A percentile compares a stretch with the other conserved stretches of the same genome.
Evolutionary conservation across 2,329 filamentous ascomycete species (phyloP).

Genomic region (Epichloe scottii): DNA sequence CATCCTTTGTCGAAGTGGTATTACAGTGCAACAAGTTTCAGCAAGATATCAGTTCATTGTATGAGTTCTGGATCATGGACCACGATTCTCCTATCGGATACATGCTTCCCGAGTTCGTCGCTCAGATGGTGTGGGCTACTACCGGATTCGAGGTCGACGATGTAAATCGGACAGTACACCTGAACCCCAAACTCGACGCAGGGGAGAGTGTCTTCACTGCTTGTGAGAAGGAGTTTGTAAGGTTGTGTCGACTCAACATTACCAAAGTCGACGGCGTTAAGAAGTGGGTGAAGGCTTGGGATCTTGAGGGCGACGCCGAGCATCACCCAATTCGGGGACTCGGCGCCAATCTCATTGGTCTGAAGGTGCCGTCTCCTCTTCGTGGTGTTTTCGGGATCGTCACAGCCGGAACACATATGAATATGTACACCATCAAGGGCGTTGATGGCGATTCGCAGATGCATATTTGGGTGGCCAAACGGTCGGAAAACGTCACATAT

Average conservation of each 20-base stretch:
- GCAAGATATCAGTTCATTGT: conserved; percentile 9
- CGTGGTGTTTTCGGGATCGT: conserved; percentile 23
- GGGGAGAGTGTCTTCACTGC: not conserved
- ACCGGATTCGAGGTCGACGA: conserved; percentile 10
- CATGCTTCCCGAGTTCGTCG: conserved; percentile 12
- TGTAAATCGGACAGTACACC: conserved; percentile 9
- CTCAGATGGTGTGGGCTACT: conserved; percentile 11
- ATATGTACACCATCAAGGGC: conserved; percentile 19
- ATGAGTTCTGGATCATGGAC: conserved; percentile 13
- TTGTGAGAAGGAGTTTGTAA: conserved; percentile 7
- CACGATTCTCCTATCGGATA: conserved; percentile 13
- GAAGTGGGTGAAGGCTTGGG: conserved; percentile 13
- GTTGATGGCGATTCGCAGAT: conserved; percentile 10
- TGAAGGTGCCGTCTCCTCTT: conserved; percentile 20
- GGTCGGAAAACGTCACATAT: conserved; percentile 19
- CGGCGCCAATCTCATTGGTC: conserved; percentile 8
- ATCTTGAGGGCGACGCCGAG: conserved; percentile 6
- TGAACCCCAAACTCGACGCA: conserved; percentile 7
- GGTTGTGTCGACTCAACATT: conserved; percentile 16
- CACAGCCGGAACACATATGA: conserved; percentile 25
- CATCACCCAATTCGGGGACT: conserved; percentile 19
- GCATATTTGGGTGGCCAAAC: conserved; percentile 23
- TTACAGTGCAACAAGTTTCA: conserved; percentile 14
- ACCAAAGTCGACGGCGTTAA: conserved; percentile 14
- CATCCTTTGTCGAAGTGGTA: conserved; percentile 12